Evolutionary conservation across 306 rosid species (phyloP), one percentile per base, ranked within the genome.

Genomic region (Chamaecrista fasciculata): DNA sequence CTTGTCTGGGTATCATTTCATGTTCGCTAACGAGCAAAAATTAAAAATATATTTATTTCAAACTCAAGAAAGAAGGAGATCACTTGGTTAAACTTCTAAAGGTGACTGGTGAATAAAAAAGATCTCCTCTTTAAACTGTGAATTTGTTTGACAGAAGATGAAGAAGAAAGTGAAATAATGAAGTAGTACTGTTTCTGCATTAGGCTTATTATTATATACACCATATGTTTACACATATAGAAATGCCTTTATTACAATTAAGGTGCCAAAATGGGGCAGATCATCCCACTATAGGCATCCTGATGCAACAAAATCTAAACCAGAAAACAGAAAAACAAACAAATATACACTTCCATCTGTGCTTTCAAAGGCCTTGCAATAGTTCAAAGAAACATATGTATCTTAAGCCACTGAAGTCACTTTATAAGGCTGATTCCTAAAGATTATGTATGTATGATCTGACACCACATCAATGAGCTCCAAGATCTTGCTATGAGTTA

Each of bases 381-480:
- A 33, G 24, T 6, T 31, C n/a, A 46, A 51, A 43, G n/a, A 61
- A 42, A 6, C 57, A 60, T 57, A 61, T n/a, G n/a, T n/a, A n/a
- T 28, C 16, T 18, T 12, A 50, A 77, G 28, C 6, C 46, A 23
- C 36, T 70, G 61, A 62, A 62, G 47, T 21, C 42, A 42, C 53
- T 75, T 52, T 6, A 33, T 33, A 59, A 67, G 50, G 19, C 16
- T 49, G 73, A 70, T 67, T 48, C 64, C 72, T 40, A 33, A 29
- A 70, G 40, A 75, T 57, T 42, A 23, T 51, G 24, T 46, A 36
- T 52, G n/a, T n/a, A n/a, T n/a, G n/a, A n/a, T n/a, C n/a, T n/a
- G 44, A 47, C 48, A 72, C 75, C 58, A 56, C 76, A 42, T 23
- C 55, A 52, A 61, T 59, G 75, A 16, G 55, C 76, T 62, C 76